These are phyloP conservation scores for Triticum turgidum DNA, from an alignment of 176 grass and related monocot species.

Conservation along the genomic window DNA sequence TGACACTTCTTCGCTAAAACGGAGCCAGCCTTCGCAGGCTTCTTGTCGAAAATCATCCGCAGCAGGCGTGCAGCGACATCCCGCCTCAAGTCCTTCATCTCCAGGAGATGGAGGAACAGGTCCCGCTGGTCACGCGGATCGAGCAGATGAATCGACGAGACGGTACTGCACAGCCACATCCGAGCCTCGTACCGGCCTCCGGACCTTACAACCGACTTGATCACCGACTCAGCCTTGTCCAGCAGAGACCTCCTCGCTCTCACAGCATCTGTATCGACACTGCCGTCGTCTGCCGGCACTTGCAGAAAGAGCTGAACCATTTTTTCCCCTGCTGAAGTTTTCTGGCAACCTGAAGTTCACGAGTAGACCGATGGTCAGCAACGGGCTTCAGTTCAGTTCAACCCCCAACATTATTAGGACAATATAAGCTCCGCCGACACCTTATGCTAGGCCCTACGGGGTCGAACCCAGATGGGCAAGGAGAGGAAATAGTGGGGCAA, in stretches of 20 bases:
- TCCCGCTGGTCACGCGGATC: conserved; percentile 32
- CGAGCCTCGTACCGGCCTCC: conserved; percentile 61
- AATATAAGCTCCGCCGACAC: not conserved
- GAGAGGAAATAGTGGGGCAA: too few species aligned
- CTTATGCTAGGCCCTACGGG: not conserved
- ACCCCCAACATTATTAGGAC: not conserved
- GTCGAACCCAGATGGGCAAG: too few species aligned
- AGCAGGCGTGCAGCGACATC: conserved; percentile 64
- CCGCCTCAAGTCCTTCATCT: conserved; percentile 47
- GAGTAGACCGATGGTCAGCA: not conserved
- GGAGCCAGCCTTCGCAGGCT: conserved; percentile 49
- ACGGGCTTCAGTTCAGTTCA: not conserved
- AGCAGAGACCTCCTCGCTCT: conserved; percentile 54
- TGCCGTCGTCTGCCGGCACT: conserved; percentile 25
- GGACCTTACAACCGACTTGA: conserved; percentile 59
- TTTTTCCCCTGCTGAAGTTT: not conserved
- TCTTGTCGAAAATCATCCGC: conserved; percentile 79
- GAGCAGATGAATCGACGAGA: conserved; percentile 68
- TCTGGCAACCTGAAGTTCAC: conserved; percentile 18
- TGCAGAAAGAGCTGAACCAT: conserved; percentile 70
- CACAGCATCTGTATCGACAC: conserved; percentile 21
- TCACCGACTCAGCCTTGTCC: conserved; percentile 46
- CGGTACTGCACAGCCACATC: conserved; percentile 68
- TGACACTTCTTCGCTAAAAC: conserved; percentile 55
- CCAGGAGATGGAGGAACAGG: conserved; percentile 63